Percentiles rank a stretch among this genome's conserved stretches.
These are phyloP conservation scores for Microdochium trichocladiopsis DNA, from an alignment of 2,329 filamentous ascomycete genomes.

Conservation along the genomic window DNA sequence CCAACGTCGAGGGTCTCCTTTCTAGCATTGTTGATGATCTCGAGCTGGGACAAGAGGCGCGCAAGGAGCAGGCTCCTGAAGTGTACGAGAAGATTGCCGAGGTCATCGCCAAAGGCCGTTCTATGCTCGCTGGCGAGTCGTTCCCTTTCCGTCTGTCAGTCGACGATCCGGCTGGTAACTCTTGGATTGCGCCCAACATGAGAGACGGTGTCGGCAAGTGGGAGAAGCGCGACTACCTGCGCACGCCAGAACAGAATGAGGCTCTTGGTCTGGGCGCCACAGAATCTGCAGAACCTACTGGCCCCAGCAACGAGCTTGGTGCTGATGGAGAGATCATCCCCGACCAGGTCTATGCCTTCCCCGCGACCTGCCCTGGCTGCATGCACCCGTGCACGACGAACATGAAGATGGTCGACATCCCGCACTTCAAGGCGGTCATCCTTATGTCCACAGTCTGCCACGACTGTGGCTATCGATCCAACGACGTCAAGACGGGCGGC, in stretches of 20 bases:
- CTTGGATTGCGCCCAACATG: slow-evolving; percentile 86
- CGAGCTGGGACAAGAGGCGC: slow-evolving; percentile 71
- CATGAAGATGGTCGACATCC: slow-evolving; percentile 99
- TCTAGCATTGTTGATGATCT: slow-evolving; percentile 73
- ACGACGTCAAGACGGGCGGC: slow-evolving; percentile 96
- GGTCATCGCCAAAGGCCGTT: slow-evolving; percentile 65
- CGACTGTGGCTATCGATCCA: slow-evolving; percentile 86
- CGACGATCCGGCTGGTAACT: slow-evolving; percentile 92
- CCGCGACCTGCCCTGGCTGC: slow-evolving; percentile 86
- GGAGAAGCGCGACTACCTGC: slow-evolving; percentile 74
- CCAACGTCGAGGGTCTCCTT: slow-evolving; percentile 87
- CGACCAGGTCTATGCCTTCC: slow-evolving; percentile 89
- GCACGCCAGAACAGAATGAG: slow-evolving; percentile 81
- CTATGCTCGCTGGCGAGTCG: slow-evolving; percentile 69
- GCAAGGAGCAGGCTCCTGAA: slow-evolving; percentile 72
- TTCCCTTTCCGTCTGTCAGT: slow-evolving; percentile 86
- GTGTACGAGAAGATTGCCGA: slow-evolving; percentile 70
- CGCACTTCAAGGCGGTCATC: slow-evolving; percentile 95
- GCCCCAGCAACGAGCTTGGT: slow-evolving; percentile 8
- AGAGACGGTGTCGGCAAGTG: slow-evolving; percentile 80
- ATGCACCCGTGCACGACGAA: slow-evolving; percentile 79
- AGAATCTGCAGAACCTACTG: slow-evolving; percentile 41
- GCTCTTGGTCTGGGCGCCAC: slow-evolving; percentile 65
- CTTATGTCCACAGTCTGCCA: slow-evolving; percentile 93
- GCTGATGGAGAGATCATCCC: slow-evolving; percentile 77